Percentiles rank a stretch among this genome's conserved stretches.
Evolutionary conservation across 805 yeast species (phyloP).

Genomic region (Debaryomyces maramus): DNA sequence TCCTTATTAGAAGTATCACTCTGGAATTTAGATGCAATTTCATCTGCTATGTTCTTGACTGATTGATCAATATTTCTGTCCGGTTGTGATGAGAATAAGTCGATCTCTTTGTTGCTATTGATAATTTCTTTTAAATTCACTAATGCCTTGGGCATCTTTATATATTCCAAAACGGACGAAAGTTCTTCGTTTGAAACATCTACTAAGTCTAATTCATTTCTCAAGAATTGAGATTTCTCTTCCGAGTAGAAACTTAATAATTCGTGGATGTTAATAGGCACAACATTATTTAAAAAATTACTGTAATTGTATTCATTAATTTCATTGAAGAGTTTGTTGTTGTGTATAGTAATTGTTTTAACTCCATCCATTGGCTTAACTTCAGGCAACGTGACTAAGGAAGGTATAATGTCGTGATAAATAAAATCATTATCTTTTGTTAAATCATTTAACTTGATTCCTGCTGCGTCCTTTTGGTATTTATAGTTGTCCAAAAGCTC

Average conservation of each 20-base stretch:
- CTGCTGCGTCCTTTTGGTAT: slow-evolving; percentile 40
- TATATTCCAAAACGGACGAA: slow-evolving; percentile 74
- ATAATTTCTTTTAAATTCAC: slow-evolving; percentile 50
- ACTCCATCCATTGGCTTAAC: slow-evolving; percentile 70
- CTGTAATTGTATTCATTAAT: slow-evolving; percentile 38
- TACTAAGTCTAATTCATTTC: slow-evolving; percentile 70
- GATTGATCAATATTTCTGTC: not conserved
- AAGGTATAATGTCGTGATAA: slow-evolving; percentile 77
- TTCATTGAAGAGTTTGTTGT: slow-evolving; percentile 43
- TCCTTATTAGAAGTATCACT: slow-evolving; percentile 38
- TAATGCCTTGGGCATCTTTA: slow-evolving; percentile 70
- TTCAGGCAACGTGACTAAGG: slow-evolving; percentile 57
- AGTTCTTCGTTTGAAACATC: slow-evolving; percentile 81
- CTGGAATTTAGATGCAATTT: slow-evolving; percentile 23
- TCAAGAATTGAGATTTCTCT: slow-evolving; percentile 73
- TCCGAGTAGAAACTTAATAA: slow-evolving; percentile 86
- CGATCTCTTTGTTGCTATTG: slow-evolving; percentile 10
- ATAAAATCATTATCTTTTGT: slow-evolving; percentile 87
- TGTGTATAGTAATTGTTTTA: slow-evolving; percentile 54
- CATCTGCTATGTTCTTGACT: slow-evolving; percentile 14
- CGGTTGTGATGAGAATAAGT: not conserved
- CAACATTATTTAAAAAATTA: slow-evolving; percentile 72
- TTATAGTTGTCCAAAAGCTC: slow-evolving; percentile 42
- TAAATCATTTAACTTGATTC: slow-evolving; percentile 42
- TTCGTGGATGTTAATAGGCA: slow-evolving; percentile 87